phyloP scores from a whole-genome alignment of 768 basidiomycete species.

The Cytidiella melzeri region DNA sequence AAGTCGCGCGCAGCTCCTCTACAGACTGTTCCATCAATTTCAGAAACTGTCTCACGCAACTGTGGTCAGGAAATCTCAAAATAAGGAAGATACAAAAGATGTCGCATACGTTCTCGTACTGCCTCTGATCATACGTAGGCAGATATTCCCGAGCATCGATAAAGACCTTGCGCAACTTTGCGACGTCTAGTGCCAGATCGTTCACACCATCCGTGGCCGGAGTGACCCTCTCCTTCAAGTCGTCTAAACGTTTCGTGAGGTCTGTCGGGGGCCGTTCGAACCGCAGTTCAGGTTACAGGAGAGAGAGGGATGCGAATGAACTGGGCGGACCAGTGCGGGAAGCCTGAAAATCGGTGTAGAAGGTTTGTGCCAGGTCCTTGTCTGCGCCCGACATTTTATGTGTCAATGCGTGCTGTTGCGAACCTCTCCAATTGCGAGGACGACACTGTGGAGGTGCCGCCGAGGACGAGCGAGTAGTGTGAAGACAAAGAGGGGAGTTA shows the following conservation, averaged over 20 bases:
- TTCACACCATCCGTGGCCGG: conserved; percentile 29
- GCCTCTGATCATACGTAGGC: conserved; percentile 69
- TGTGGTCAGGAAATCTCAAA: too few relatives aligned
- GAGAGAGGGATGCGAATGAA: conserved; percentile 11
- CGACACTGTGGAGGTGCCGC: too few relatives aligned
- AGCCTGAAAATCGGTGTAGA: conserved; percentile 45
- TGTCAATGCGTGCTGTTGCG: too few relatives aligned
- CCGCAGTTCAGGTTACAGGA: conserved; percentile 7
- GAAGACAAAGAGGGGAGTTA: too few relatives aligned
- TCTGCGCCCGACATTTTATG: conserved; percentile 21
- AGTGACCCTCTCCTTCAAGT: conserved; percentile 25
- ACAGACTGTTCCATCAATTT: conserved; percentile 52
- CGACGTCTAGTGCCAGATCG: conserved; percentile 42
- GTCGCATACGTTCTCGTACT: conserved; percentile 55
- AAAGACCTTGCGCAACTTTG: conserved; percentile 56
- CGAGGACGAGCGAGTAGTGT: too few relatives aligned
- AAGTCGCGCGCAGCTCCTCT: conserved; percentile 41
- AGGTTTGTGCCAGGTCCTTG: conserved; percentile 43
- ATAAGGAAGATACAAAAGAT: background rate
- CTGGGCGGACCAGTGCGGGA: conserved; percentile 42
- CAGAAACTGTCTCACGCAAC: conserved; percentile 47
- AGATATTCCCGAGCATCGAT: conserved; percentile 58
- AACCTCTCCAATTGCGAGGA: too few relatives aligned
- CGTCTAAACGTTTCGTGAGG: conserved; percentile 40
- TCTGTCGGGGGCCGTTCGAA: conserved; percentile 30